A percentile compares a stretch with the other conserved stretches of the same genome.
Evolutionary conservation across 805 yeast species (phyloP).

Genomic region (Myxozyma udenii): DNA sequence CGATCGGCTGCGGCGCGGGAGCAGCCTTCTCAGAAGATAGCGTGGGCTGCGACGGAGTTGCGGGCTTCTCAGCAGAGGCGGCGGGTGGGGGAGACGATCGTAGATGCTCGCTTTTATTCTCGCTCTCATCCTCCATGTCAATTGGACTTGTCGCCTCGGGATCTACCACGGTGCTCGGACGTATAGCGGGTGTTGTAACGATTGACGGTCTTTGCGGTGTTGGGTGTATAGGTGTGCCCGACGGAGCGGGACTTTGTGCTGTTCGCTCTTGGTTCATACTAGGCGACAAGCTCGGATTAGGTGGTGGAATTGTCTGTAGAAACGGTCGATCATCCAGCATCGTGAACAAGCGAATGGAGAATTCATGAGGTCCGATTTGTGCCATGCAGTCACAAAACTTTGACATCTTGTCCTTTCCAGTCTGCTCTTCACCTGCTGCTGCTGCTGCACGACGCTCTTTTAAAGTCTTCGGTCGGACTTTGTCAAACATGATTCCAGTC

Average conservation of each 20-base stretch:
- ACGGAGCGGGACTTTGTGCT: too few relatives aligned
- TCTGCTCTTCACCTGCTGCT: constrained; percentile 39
- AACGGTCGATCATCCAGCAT: constrained; percentile 61
- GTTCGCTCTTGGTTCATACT: too few relatives aligned
- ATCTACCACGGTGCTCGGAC: too few relatives aligned
- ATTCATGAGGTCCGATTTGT: constrained; percentile 77
- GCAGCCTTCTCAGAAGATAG: too few relatives aligned
- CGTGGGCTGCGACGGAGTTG: too few relatives aligned
- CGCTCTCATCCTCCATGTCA: background rate
- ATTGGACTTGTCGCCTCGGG: background rate
- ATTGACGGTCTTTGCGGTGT: too few relatives aligned
- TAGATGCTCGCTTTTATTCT: too few relatives aligned
- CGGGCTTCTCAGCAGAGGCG: constrained; percentile 17
- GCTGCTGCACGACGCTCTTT: constrained; percentile 50
- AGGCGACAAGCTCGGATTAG: too few relatives aligned
- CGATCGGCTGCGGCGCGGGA: too few relatives aligned
- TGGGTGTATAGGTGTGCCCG: too few relatives aligned
- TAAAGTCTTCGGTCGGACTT: constrained; percentile 76
- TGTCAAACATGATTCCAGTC: constrained; percentile 63
- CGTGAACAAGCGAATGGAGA: constrained; percentile 75
- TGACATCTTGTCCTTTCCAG: constrained; percentile 82
- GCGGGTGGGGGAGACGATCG: too few relatives aligned
- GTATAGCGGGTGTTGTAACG: too few relatives aligned
- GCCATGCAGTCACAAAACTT: constrained; percentile 75
- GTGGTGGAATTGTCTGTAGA: background rate